Evolutionary conservation across 306 rosid genomes (phyloP), one percentile per base, ranked within the genome.

Genomic region (Pyrus communis): DNA sequence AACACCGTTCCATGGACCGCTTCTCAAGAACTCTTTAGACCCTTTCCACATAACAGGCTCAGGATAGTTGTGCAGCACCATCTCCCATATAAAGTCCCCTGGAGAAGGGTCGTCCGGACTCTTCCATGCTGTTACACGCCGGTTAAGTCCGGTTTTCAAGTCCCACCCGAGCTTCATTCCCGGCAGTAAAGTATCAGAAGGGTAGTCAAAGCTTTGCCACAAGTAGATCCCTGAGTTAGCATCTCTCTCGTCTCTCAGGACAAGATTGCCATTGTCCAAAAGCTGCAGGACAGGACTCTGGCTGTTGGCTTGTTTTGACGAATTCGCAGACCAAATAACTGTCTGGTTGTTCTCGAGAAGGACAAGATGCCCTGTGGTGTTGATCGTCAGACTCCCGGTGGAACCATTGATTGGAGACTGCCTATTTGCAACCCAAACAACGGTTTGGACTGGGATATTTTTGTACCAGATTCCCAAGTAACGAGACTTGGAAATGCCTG

Each of bases 121-220:
- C 45, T 80, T 86, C 92, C 96, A 90, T 2, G 96, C 82, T 0
- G 70, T 40, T 21, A 90, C 12, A 5, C 69, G 81, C n/a, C 92
- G 73, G 15, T 83, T 73, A 0, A 88, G 62, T 12, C 78, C 30
- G 0, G 71, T 78, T 18, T 17, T 90, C 9, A 66, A 21, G 87
- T 90, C 82, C 88, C 87, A 85, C 1, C 89, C 92, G 0, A 80
- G 55, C 54, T 89, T 89, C 87, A 84, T 86, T 17, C 86, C 88
- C 7, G 84, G 77, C 17, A 85, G 33, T 28, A 85, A 5, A 17
- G 88, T 80, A 43, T 85, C 87, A 30, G 82, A 42, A 8, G 87
- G 87, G 70, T 84, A 79, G 38, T 84, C 85, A 17, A 84, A 84
- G 78, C 88, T 84, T 22, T 87, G 88, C 85, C 91, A 89, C 30